Base-by-base conservation (phyloP, 75 land plant species). In the Isoetes taiwanensis region DNA sequence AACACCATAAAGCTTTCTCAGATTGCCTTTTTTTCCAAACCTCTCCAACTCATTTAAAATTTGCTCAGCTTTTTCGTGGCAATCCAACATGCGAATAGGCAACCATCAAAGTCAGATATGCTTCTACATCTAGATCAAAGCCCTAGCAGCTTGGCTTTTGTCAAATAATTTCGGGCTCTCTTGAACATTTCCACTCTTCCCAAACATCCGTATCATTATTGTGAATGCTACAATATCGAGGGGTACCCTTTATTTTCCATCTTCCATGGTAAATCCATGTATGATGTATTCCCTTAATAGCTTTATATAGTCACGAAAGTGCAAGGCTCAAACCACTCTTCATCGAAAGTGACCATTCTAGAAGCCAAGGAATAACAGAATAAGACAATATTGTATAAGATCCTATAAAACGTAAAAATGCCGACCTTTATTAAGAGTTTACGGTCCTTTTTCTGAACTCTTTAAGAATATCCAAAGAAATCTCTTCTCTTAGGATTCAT, bases 261-360 rank as follows among this genome's bases (percentile, higher is more conserved):
- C 93, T 29, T 79, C 72, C 52, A 59, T 54, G 42, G 78, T 30
- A 21, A 54, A 56, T 27, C 70, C 80, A 17, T 66, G 43, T 73
- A 70, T 68, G 26, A 73, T 77, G 62, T 80, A 83, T 17, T 23
- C 55, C 55, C 80, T 68, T 41, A 90, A 83, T 43, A 86, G 59
- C 56, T 86, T 91, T 24, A 94, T 91, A 37, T 86, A 86, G 57
- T 91, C 97, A 24, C 94, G 79, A 29, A n/a, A n/a, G 78, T 34
- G 54, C 72, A 69, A 23, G 88, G 75, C 78, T 83, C 88, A 65
- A 91, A 91, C 28, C 87, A 72, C 55, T 76, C 76, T 60, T 80
- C 78, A 9, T 54, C 28, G 4, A 86, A n/a, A n/a, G 64, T 0
- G 80, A 84, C 67, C 67, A 61, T 54, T 86, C 88, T 41, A 71